These are phyloP conservation scores for Pseudozyma hubeiensis DNA, from an alignment of 1,284 basidiomycete genomes.

Conservation along the genomic window DNA sequence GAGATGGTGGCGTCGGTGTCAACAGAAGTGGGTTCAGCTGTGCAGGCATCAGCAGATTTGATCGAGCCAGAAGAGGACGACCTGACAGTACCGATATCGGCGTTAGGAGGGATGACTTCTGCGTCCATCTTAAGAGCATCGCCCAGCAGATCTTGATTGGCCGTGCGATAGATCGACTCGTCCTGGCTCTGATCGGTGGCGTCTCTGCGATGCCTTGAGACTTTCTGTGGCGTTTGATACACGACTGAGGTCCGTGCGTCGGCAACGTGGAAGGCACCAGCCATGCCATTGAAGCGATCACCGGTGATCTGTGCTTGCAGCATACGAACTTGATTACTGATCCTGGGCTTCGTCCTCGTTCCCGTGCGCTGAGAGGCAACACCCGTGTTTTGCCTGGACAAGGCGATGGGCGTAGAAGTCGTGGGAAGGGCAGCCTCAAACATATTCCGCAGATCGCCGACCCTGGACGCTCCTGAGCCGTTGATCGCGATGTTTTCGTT, in stretches of 20 bases:
- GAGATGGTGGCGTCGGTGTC: constrained; percentile 29
- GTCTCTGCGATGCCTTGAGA: constrained; percentile 3
- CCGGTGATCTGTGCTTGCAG: constrained; percentile 53
- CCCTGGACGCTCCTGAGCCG: constrained; percentile 33
- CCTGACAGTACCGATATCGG: constrained; percentile 1
- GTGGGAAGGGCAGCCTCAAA: constrained; percentile 30
- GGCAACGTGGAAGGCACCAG: constrained; percentile 29
- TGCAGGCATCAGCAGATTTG: background rate
- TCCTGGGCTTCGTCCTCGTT: constrained; percentile 23
- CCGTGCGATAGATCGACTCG: constrained; percentile 30
- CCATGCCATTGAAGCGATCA: constrained; percentile 36
- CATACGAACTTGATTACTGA: constrained; percentile 50
- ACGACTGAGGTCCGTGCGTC: constrained; percentile 25
- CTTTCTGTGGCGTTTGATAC: background rate
- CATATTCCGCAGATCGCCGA: constrained; percentile 41
- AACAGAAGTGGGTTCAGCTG: constrained; percentile 5
- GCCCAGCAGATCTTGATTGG: constrained; percentile 25
- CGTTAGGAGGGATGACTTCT: constrained; percentile 28
- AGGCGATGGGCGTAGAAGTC: constrained; percentile 3
- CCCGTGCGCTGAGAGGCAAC: constrained; percentile 15
- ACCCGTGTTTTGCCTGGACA: constrained; percentile 35
- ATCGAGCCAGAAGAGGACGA: constrained; percentile 16
- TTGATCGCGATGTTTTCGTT: constrained; percentile 44
- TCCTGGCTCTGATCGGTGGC: constrained; percentile 14
- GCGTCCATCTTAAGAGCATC: constrained; percentile 52